Evolutionary conservation across 352 stramenopile species (phyloP).

Genomic region (Globisporangium uncinulatum): DNA sequence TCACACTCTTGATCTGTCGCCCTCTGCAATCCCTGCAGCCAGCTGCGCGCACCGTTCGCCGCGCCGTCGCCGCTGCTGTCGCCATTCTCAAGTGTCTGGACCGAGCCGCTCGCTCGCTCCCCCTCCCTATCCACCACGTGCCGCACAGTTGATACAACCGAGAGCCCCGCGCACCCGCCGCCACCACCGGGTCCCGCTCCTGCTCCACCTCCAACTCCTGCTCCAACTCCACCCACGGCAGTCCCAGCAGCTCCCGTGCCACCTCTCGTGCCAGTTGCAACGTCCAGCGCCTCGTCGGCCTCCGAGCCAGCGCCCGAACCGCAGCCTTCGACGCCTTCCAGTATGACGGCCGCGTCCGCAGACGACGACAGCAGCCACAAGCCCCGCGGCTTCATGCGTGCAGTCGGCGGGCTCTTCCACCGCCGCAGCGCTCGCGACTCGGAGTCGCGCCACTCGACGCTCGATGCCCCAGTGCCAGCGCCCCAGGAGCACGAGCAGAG

Average conservation of each 20-base stretch:
- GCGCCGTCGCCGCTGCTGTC: background rate
- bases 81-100: background rate
- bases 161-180: conserved; percentile 2
- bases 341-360: background rate
- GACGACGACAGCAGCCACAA: conserved; percentile 16
- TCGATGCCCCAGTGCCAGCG: background rate
- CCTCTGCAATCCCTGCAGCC: background rate
- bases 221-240: background rate
- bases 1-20: background rate
- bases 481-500: background rate
- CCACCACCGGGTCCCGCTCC: background rate
- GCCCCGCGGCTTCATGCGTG: conserved; percentile 36
- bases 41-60: conserved; percentile 9
- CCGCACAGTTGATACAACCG: conserved; percentile 9
- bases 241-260: background rate
- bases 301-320: background rate
- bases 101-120: conserved; percentile 3
- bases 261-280: background rate
- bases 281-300: background rate
- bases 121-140: conserved; percentile 10
- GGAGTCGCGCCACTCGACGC: conserved; percentile 11
- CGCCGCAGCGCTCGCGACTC: conserved; percentile 19
- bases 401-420: conserved; percentile 43
- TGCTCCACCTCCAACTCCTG: background rate
- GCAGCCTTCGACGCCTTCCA: background rate